These are phyloP conservation scores for Komagataella kurtzmanii DNA, from an alignment of 805 yeast species.

Conservation along the genomic window DNA sequence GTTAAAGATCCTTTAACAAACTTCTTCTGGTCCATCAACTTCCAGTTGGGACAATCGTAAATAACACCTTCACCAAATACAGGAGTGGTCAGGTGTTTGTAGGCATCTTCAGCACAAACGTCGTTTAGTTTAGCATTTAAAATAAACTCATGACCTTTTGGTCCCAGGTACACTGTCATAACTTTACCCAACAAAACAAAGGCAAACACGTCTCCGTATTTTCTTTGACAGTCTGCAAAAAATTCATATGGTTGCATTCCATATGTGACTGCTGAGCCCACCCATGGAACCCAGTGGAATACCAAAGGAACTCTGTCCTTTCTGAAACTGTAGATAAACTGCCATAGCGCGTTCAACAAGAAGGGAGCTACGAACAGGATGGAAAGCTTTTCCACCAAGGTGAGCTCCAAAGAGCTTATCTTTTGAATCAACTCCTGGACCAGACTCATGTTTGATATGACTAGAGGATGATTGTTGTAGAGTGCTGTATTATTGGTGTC, in stretches of 20 bases:
- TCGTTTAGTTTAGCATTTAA: conserved; percentile 81
- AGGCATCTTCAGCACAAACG: conserved; percentile 94
- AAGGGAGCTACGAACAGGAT: conserved; percentile 39
- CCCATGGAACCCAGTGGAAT: conserved; percentile 89
- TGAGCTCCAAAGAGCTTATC: neutral
- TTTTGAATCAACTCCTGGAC: neutral
- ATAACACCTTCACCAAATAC: conserved; percentile 96
- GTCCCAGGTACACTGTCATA: conserved; percentile 94
- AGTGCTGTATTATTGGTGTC: neutral
- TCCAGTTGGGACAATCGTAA: conserved; percentile 88
- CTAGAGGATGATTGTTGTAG: neutral
- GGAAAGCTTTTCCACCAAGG: conserved; percentile 13
- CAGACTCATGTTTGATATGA: neutral
- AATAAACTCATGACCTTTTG: conserved; percentile 94
- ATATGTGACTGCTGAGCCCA: conserved; percentile 79
- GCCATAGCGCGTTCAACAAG: conserved; percentile 52
- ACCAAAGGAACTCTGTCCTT: conserved; percentile 83
- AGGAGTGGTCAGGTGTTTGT: conserved; percentile 95
- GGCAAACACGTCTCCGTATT: conserved; percentile 89
- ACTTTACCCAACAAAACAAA: conserved; percentile 80
- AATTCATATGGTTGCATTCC: conserved; percentile 93
- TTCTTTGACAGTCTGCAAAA: conserved; percentile 61
- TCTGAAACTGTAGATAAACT: conserved; percentile 54
- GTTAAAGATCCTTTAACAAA: conserved; percentile 87
- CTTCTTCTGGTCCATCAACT: conserved; percentile 97